Percentiles rank a stretch among this genome's conserved stretches.
Evolutionary conservation across 257 asterid species (phyloP).

Genomic region (Henckelia pumila): DNA sequence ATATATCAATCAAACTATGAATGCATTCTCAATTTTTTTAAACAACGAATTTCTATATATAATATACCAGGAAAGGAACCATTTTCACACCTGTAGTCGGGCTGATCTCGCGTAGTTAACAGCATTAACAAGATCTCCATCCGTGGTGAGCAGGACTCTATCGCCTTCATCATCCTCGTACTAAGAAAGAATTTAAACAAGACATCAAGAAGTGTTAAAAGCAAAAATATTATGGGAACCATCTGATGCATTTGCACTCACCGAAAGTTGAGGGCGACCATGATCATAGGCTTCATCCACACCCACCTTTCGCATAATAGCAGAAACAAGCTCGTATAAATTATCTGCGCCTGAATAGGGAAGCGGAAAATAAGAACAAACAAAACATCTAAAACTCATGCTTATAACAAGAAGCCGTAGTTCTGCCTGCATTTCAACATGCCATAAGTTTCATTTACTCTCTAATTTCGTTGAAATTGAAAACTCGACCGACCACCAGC

Average conservation of each 20-base stretch:
- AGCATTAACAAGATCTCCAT: constrained; percentile 82
- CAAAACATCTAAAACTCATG: not conserved
- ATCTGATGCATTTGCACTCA: constrained; percentile 29
- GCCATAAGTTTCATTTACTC: too few relatives aligned
- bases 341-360: constrained; percentile 59
- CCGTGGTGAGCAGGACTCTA: constrained; percentile 76
- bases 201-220: constrained; percentile 18
- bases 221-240: not conserved
- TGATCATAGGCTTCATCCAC: constrained; percentile 47
- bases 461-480: not conserved
- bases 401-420: too few relatives aligned
- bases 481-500: too few relatives aligned
- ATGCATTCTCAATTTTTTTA: too few relatives aligned
- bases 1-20: too few relatives aligned
- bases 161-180: constrained; percentile 98
- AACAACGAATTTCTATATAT: not conserved
- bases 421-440: too few relatives aligned
- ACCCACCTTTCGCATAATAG: constrained; percentile 70
- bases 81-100: constrained; percentile 59
- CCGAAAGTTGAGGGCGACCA: constrained; percentile 69
- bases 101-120: constrained; percentile 60
- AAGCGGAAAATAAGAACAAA: constrained; percentile 1
- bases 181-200: constrained; percentile 34
- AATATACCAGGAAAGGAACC: constrained; percentile 4
- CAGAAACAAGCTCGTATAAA: constrained; percentile 72